Conservation (phyloP, 228 moss, liverwort and hornwort species). For the Sphagnum fallax region DNA sequence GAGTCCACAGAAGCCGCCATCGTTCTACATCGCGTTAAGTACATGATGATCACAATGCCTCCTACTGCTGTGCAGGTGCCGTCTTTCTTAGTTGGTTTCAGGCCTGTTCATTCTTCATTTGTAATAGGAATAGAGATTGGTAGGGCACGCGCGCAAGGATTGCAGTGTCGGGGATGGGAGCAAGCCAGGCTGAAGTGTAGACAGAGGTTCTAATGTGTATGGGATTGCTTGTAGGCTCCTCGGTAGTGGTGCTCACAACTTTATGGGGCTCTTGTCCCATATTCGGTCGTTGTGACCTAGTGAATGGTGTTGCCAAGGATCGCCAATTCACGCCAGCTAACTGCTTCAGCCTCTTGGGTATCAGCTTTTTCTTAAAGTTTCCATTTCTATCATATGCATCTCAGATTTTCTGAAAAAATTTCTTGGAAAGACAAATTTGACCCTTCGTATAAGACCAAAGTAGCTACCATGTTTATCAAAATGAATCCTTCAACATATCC, state of each 20-base stretch:
- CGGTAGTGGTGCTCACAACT: constrained; percentile 76
- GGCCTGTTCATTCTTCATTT: not conserved
- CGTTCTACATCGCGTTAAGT: too few relatives aligned
- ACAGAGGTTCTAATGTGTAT: constrained; percentile 81
- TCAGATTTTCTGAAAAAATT: too few relatives aligned
- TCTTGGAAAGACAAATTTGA: not conserved
- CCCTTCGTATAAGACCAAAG: too few relatives aligned
- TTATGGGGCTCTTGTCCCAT: constrained; percentile 81
- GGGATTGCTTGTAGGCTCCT: constrained; percentile 86
- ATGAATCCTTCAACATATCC: too few relatives aligned
- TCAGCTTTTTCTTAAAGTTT: too few relatives aligned
- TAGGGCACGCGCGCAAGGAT: not conserved
- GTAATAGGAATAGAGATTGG: not conserved
- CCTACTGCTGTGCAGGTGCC: too few relatives aligned
- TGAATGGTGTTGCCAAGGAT: constrained; percentile 51
- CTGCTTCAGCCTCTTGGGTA: constrained; percentile 17
- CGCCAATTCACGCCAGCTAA: constrained; percentile 23
- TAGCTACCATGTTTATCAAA: too few relatives aligned
- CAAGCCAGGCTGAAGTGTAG: constrained; percentile 53
- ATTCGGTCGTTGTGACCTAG: constrained; percentile 72
- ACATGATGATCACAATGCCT: not conserved
- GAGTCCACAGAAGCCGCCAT: too few relatives aligned
- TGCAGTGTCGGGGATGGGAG: constrained; percentile 87
- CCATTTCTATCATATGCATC: too few relatives aligned
- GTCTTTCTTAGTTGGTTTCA: too few relatives aligned